These are phyloP conservation scores for Aaosphaeria arxii DNA, from an alignment of 2,329 filamentous ascomycete species.

Conservation along the genomic window DNA sequence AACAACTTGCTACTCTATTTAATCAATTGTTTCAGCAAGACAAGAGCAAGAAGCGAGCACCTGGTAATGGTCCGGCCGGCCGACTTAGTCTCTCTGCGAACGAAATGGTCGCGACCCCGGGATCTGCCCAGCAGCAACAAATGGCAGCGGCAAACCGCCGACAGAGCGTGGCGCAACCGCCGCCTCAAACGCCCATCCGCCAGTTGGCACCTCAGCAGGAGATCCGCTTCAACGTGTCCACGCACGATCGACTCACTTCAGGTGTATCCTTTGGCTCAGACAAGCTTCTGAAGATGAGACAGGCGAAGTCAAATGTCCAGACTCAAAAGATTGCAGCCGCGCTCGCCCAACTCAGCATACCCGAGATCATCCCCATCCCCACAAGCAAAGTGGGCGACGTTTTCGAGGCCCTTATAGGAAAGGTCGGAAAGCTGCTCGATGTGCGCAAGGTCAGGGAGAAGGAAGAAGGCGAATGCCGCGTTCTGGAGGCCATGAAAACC, in stretches of 20 bases:
- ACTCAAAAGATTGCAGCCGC: constrained; percentile 72
- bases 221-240: constrained; percentile 75
- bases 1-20: constrained; percentile 74
- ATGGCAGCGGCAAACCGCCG: constrained; percentile 32
- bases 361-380: constrained; percentile 68
- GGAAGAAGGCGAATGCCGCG: constrained; percentile 62
- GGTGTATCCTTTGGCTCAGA: constrained; percentile 90
- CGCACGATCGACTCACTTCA: constrained; percentile 79
- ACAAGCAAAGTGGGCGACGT: constrained; percentile 68
- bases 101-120: constrained; percentile 35
- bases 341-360: constrained; percentile 69
- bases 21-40: constrained; percentile 80
- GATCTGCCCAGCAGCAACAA: constrained; percentile 21
- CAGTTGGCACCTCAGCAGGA: constrained; percentile 71
- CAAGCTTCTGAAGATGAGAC: constrained; percentile 73
- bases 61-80: constrained; percentile 12
- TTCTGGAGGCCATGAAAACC: constrained; percentile 38
- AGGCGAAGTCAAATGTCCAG: constrained; percentile 73
- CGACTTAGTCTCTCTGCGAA: constrained; percentile 39
- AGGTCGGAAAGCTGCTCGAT: constrained; percentile 68
- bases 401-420: constrained; percentile 68
- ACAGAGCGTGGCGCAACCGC: constrained; percentile 35
- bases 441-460: constrained; percentile 73
- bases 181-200: constrained; percentile 38
- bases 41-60: constrained; percentile 80